phyloP scores from a whole-genome alignment of 2,329 filamentous ascomycete species.

The Rosellinia necatrix region DNA sequence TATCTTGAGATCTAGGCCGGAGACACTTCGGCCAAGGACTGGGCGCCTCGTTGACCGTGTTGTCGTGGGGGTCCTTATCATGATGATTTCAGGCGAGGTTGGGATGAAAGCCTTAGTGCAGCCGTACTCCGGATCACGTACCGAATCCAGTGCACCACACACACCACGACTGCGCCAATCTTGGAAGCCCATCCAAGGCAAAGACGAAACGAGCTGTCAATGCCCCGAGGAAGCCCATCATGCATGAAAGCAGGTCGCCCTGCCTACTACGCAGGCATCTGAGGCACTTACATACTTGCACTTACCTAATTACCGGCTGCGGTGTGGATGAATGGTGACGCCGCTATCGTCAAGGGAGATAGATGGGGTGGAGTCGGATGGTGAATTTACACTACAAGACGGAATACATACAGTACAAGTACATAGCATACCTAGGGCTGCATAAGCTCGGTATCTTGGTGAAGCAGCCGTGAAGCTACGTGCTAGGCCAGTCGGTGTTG shows the following conservation, averaged over 20 bases:
- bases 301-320: too few species aligned
- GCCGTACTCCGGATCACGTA: not conserved
- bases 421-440: too few species aligned
- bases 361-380: too few species aligned
- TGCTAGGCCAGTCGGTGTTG: slow-evolving; percentile 5
- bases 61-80: too few species aligned
- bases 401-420: too few species aligned
- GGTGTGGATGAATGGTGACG: slow-evolving; percentile 10
- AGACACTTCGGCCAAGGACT: too few species aligned
- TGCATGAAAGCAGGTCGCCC: slow-evolving; percentile 9
- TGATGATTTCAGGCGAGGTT: too few species aligned
- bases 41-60: too few species aligned
- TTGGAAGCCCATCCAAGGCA: not conserved
- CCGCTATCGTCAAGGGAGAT: too few species aligned
- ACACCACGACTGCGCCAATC: too few species aligned
- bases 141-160: not conserved
- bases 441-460: slow-evolving; percentile 22
- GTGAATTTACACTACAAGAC: not conserved
- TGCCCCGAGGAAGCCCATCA: slow-evolving; percentile 3
- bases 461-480: slow-evolving; percentile 26
- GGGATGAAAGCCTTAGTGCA: not conserved
- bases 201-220: slow-evolving; percentile 13
- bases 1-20: too few species aligned
- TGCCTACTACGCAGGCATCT: not conserved
- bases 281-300: too few species aligned